Base-by-base conservation (phyloP, 768 basidiomycete species). In the Phaeolepiota aurea region DNA sequence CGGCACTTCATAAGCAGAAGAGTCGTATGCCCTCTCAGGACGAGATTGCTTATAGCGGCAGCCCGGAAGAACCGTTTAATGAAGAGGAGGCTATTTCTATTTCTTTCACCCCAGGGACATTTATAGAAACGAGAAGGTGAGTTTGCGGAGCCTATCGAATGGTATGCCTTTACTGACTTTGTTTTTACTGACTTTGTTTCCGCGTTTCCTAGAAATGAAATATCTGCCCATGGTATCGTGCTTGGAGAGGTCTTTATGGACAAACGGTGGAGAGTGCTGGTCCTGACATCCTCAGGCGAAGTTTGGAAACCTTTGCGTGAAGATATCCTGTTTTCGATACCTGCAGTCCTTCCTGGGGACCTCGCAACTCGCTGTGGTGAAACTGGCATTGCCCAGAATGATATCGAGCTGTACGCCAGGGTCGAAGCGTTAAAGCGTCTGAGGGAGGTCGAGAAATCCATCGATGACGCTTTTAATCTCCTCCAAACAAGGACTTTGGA, bases 311-410 rank as follows among this genome's bases (percentile, higher is more conserved):
- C 75, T 43, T 48, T 60, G 13, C 62, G 62, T 9, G 49, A 63
- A n/a, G 82, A 87, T 44, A 62, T 83, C 48, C 64, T 69, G 50
- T 84, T 80, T 53, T 50, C 65, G 18, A 61, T 85, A n/a, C 82
- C 82, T 0, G 56, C 61, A n/a, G 67, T 82, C 50, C 59, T 76
- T 18, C 53, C 72, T 11, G 38, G 44, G 31, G 65, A 74, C 44
- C 61, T 78, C 5, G 62, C 68, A 0, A 47, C 47, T 23, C 66
- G 76, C 21, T 82, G 79, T 50, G 78, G 80, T 1, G 31, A 32
- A 1, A 43, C 50, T 1, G 48, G 47, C 0, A 41, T 54, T 16
- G 55, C 72, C 0, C 32, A 37, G 5, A 62, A 54, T 20, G 50
- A 52, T 12, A 47, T 48, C 3, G 60, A 82, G 44, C 56, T 71